phyloP scores from a whole-genome alignment of 345 rosid genomes.

The Leavenworthia alabamica region DNA sequence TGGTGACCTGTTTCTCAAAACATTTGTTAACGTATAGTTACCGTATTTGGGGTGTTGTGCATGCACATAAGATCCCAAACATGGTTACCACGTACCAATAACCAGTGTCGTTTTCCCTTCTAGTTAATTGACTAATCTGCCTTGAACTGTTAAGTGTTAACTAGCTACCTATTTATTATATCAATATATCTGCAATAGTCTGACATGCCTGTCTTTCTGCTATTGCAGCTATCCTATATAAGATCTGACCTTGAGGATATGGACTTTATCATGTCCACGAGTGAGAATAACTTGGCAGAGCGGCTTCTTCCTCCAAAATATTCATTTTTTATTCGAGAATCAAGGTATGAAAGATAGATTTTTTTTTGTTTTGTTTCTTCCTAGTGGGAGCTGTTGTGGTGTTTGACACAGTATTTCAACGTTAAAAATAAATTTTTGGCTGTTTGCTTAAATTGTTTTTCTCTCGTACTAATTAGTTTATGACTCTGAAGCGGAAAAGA shows the following conservation, averaged over 20 bases:
- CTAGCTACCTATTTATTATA: neutral
- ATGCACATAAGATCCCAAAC: neutral
- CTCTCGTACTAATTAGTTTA: neutral
- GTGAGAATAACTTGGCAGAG: constrained; percentile 73
- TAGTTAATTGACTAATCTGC: neutral
- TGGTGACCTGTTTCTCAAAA: constrained; percentile 5
- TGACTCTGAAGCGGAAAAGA: constrained; percentile 11
- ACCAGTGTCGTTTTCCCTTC: constrained; percentile 11
- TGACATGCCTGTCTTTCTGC: constrained; percentile 24
- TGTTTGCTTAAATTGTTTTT: neutral
- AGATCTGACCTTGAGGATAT: constrained; percentile 88
- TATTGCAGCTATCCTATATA: constrained; percentile 66
- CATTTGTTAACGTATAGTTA: neutral
- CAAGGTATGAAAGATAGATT: constrained; percentile 45
- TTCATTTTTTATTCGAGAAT: constrained; percentile 87
- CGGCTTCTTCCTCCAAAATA: constrained; percentile 84
- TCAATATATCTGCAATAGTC: constrained; percentile 21
- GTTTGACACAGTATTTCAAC: constrained; percentile 4
- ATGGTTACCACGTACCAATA: neutral
- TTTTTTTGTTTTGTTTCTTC: neutral
- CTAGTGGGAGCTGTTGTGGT: constrained; percentile 12
- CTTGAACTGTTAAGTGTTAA: constrained; percentile 14
- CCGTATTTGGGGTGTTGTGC: neutral
- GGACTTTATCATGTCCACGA: constrained; percentile 72
- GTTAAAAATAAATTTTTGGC: neutral